Evolutionary conservation across 176 grass and related monocot genomes (phyloP), one percentile per base, ranked within the genome.

Genomic region (Eleusine indica): DNA sequence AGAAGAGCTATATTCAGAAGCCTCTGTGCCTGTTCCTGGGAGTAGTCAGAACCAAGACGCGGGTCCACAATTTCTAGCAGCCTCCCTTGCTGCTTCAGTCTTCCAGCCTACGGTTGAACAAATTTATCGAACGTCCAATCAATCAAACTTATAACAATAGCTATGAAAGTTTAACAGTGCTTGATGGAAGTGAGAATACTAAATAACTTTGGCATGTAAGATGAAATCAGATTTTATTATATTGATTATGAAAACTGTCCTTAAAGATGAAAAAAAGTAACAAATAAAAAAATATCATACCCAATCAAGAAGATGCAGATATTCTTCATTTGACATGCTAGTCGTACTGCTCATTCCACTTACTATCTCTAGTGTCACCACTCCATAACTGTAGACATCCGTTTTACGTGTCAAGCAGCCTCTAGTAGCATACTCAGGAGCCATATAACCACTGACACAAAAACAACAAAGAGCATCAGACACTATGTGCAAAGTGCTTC

Each of bases 341-440:
- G 70, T 94, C 21, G 74, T 81, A 80, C 91, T 97, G 85, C 75
- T 90, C 76, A 68, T 89, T 71, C 94, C 90, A 64, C 94, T 94
- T 71, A 94, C 94, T 81, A 94, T 80, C 87, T 94, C 94, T 49
- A 97, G 61, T 56, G 72, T 74, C 43, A 97, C 85, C 32, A 97
- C 91, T 63, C 94, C 94, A 32, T 94, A 97, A 60, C 89, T 90
- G 75, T 97, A 94, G 14, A 97, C 87, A 85, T 97, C 94, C 6
- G 21, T 86, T 94, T 97, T 97, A 43, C 87, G 86, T 68, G 94
- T 97, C 73, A 97, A 94, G 79, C 90, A 94, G 79, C 94, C 94
- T 85, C 94, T 94, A 79, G 88, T 97, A 43, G 91, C 89, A 90
- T 97, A 97, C 75, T 94, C 94, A 61, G 94, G 94, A 73, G 94